Conservation (phyloP, 2,329 filamentous ascomycete species). For the Fusarium aywerte region DNA sequence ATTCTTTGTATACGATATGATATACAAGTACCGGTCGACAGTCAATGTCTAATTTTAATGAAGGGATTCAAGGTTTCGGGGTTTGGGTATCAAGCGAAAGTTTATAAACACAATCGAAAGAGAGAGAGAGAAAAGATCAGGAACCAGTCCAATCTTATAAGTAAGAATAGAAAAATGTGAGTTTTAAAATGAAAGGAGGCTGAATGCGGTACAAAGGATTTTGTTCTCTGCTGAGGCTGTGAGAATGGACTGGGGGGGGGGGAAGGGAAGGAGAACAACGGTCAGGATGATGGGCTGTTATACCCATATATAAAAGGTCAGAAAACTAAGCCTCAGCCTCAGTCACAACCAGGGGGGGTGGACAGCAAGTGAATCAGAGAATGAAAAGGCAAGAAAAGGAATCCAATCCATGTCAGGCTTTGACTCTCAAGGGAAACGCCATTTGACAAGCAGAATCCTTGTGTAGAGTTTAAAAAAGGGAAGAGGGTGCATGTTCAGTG, state of each 20-base stretch:
- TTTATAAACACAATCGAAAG: not conserved
- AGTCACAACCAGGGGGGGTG: not conserved
- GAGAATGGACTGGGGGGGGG: too few relatives aligned
- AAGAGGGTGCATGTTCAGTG: not conserved
- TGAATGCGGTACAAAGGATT: slow-evolving; percentile 18
- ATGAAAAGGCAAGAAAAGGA: not conserved
- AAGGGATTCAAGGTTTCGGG: not conserved
- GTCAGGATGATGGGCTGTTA: slow-evolving; percentile 5
- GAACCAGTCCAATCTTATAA: slow-evolving; percentile 32
- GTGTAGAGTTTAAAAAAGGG: not conserved
- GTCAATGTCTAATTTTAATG: slow-evolving; percentile 8
- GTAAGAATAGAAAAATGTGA: not conserved
- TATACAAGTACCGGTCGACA: slow-evolving; percentile 18
- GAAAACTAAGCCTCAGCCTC: slow-evolving; percentile 33
- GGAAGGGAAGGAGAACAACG: not conserved
- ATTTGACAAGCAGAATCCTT: slow-evolving; percentile 15
- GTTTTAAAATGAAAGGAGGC: slow-evolving; percentile 25
- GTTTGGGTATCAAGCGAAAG: slow-evolving; percentile 20
- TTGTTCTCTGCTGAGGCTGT: slow-evolving; percentile 18
- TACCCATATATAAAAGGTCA: slow-evolving; percentile 16
- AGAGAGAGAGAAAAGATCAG: slow-evolving; percentile 14
- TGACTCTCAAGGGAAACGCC: not conserved
- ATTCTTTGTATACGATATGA: not conserved
- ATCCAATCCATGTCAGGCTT: slow-evolving; percentile 6
- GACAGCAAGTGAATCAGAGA: slow-evolving; percentile 6